These are phyloP conservation scores for Saccharomycopsis javanensis DNA, from an alignment of 805 yeast genomes.

Conservation along the genomic window DNA sequence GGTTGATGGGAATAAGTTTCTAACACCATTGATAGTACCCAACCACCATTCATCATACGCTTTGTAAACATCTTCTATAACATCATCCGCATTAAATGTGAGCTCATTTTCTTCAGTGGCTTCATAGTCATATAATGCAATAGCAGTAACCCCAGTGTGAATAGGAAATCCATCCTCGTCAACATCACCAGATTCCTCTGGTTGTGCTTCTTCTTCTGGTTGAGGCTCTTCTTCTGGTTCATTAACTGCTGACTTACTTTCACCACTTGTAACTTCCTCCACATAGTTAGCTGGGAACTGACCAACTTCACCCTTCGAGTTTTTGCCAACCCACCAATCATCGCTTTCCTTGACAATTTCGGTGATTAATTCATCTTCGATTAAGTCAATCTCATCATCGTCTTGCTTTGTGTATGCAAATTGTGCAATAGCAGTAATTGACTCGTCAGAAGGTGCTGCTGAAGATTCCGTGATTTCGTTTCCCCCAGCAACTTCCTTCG, in stretches of 20 bases:
- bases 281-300: conserved; percentile 41
- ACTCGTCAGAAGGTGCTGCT: conserved; percentile 19
- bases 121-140: conserved; percentile 70
- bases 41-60: conserved; percentile 98
- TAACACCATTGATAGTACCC: conserved; percentile 70
- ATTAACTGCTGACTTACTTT: conserved; percentile 23
- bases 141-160: conserved; percentile 36
- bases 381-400: conserved; percentile 61
- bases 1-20: conserved; percentile 86
- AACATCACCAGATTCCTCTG: conserved; percentile 22
- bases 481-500: conserved; percentile 20
- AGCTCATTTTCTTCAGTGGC: conserved; percentile 92
- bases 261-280: conserved; percentile 48
- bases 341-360: conserved; percentile 50
- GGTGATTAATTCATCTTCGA: conserved; percentile 57
- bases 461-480: conserved; percentile 24
- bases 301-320: conserved; percentile 33
- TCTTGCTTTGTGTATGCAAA: conserved; percentile 73
- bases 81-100: conserved; percentile 73
- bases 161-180: conserved; percentile 22
- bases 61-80: conserved; percentile 72
- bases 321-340: conserved; percentile 44
- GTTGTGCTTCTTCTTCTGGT: conserved; percentile 20
- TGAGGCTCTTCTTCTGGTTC: neutral
- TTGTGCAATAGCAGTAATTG: conserved; percentile 57